Evolutionary conservation across 441 rosid species (phyloP), one percentile per base, ranked within the genome.

Genomic region (Populus hybrid): DNA sequence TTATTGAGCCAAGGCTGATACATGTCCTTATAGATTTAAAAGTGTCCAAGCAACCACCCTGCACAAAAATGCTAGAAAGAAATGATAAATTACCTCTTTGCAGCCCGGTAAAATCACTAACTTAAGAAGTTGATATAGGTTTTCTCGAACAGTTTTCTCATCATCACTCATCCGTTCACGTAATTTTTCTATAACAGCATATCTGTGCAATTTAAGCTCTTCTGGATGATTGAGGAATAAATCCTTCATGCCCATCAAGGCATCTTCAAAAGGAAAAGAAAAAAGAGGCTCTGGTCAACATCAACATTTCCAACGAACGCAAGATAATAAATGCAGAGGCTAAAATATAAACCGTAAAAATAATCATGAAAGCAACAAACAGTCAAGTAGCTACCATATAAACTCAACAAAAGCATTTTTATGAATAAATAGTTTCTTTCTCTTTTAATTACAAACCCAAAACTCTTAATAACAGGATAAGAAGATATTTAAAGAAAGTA

Each of bases 221-320:
- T 79, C 87, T 35, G 97, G 97, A 86, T 93, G 74, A 83, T 83
- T 86, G 68, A 68, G 77, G 78, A 93, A 82, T 72, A 97, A 83
- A 85, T 97, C 94, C 75, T 78, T 84, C 82, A 97, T 83, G 10
- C 99, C 98, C 78, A 63, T 35, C 78, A 97, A 83, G 21, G 98
- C 93, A 83, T 93, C 99, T 96, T 82, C 81, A 84, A 69, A 76
- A 70, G 73, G 66, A 75, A 50, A 8, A 9, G 14, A 56, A 72
- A 50, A 64, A 81, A 6, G 64, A 65, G 72, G 53, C 38, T 20
- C 2, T 68, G 7, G 24, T 76, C 77, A 84, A 64, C 33, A 68
- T 23, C 56, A 67, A 61, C 14, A 69, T 29, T 50, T 50, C 53
- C 70, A 69, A 12, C 33, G n/a, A 36, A 64, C 5, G 23, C 38